phyloP scores from a whole-genome alignment of 2,329 filamentous ascomycete species.

The Paradendryphiella salina region DNA sequence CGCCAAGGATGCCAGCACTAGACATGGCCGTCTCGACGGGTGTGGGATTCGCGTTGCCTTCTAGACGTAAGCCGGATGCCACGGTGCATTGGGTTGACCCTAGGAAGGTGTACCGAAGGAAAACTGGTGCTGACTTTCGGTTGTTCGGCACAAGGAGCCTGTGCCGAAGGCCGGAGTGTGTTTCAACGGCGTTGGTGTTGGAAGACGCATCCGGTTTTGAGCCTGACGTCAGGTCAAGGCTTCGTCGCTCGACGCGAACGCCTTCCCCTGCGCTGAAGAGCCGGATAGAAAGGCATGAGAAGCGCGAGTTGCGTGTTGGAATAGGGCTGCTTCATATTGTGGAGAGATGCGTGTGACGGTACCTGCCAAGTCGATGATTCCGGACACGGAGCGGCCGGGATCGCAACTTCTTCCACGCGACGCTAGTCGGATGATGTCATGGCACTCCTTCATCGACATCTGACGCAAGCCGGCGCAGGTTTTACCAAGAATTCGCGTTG shows the following conservation, averaged over 20 bases:
- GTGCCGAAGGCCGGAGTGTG: constrained; percentile 3
- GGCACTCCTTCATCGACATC: not conserved
- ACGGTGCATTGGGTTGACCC: not conserved
- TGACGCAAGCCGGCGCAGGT: constrained; percentile 13
- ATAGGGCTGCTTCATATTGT: not conserved
- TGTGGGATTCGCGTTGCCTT: not conserved
- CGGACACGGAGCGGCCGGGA: constrained; percentile 1
- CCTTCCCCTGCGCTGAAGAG: no score
- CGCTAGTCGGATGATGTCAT: constrained; percentile 20
- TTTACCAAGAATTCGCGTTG: constrained; percentile 10
- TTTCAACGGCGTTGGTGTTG: constrained; percentile 8
- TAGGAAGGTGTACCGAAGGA: constrained; percentile 6
- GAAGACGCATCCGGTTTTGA: not conserved
- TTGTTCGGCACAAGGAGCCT: constrained; percentile 5
- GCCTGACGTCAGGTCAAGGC: constrained; percentile 12
- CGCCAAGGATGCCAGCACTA: not conserved
- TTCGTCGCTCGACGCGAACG: no score
- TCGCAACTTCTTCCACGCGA: constrained; percentile 8
- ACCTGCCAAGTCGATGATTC: constrained; percentile 21
- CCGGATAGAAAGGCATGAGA: no score
- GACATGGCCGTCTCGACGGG: no score
- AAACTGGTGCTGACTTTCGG: constrained; percentile 3
- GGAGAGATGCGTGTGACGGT: constrained; percentile 1
- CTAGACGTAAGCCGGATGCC: not conserved
- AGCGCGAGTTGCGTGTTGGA: not conserved